Percentiles rank a stretch among this genome's conserved stretches.
phyloP scores from a whole-genome alignment of 78 protist species.

The Dictyostelium firmibasis region DNA sequence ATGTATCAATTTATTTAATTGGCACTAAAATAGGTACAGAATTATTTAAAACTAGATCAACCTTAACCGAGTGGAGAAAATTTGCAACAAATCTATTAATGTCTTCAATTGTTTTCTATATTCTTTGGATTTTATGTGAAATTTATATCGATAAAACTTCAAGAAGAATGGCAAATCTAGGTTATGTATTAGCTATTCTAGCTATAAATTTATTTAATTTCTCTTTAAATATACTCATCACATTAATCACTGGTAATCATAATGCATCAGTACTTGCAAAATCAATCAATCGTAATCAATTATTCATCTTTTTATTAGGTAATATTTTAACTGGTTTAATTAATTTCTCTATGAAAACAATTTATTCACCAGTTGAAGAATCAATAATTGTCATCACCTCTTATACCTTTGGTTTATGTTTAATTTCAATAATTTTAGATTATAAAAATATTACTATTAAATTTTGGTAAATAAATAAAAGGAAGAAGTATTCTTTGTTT shows the following conservation, averaged over 20 bases:
- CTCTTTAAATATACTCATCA: constrained; percentile 13
- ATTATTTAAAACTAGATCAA: constrained; percentile 5
- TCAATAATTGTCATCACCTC: constrained; percentile 19
- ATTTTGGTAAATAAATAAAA: constrained; percentile 1
- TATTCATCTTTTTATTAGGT: constrained; percentile 75
- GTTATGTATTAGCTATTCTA: constrained; percentile 62
- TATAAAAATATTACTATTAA: constrained; percentile 1
- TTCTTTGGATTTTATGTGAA: constrained; percentile 19
- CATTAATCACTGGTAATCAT: constrained; percentile 17
- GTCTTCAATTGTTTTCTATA: neutral
- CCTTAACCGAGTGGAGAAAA: constrained; percentile 29
- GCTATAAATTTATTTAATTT: constrained; percentile 50
- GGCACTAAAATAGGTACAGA: constrained; percentile 44
- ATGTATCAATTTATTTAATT: constrained; percentile 62
- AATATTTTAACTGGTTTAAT: constrained; percentile 87
- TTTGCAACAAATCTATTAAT: constrained; percentile 9
- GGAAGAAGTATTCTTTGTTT: neutral
- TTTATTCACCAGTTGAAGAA: constrained; percentile 31
- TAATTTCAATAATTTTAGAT: neutral
- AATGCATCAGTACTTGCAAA: constrained; percentile 36
- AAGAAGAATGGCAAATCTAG: constrained; percentile 62
- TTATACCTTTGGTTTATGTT: constrained; percentile 18
- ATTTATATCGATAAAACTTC: constrained; percentile 4
- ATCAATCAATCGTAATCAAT: constrained; percentile 67
- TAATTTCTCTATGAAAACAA: constrained; percentile 67